Percentiles rank a stretch among this genome's conserved stretches.
Evolutionary conservation across 306 rosid species (phyloP).

Genomic region (Rubus idaeus): DNA sequence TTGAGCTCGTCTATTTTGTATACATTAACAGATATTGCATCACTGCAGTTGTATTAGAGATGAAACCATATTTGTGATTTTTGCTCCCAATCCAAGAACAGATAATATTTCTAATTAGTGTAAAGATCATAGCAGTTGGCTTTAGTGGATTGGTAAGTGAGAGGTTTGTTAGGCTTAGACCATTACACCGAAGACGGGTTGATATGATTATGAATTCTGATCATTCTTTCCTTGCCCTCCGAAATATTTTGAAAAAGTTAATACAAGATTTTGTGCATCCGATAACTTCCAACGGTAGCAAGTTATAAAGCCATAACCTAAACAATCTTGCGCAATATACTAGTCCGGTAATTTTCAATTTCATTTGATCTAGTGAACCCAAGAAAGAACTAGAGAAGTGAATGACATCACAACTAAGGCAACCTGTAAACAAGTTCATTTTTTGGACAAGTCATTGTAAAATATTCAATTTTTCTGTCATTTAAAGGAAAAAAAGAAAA

Average conservation of each 20-base stretch:
- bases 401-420: not conserved
- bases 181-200: not conserved
- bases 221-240: not conserved
- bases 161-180: not conserved
- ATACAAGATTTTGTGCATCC: not conserved
- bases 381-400: not conserved
- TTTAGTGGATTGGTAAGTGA: not conserved
- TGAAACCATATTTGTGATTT: not conserved
- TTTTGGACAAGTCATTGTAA: not conserved
- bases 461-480: not conserved
- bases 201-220: not conserved
- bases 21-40: slow-evolving; percentile 5
- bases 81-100: not conserved
- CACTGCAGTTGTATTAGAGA: not conserved
- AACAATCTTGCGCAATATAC: not conserved
- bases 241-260: not conserved
- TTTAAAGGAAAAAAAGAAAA: not conserved
- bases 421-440: not conserved
- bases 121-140: slow-evolving; percentile 8
- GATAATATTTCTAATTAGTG: not conserved
- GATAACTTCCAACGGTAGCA: not conserved
- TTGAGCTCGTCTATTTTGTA: slow-evolving; percentile 1
- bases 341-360: not conserved
- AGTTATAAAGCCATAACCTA: not conserved
- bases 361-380: not conserved